Percentiles rank a stretch among this genome's conserved stretches.
These are phyloP conservation scores for Xylaria palmicola DNA, from an alignment of 495 filamentous ascomycete species.

Conservation along the genomic window DNA sequence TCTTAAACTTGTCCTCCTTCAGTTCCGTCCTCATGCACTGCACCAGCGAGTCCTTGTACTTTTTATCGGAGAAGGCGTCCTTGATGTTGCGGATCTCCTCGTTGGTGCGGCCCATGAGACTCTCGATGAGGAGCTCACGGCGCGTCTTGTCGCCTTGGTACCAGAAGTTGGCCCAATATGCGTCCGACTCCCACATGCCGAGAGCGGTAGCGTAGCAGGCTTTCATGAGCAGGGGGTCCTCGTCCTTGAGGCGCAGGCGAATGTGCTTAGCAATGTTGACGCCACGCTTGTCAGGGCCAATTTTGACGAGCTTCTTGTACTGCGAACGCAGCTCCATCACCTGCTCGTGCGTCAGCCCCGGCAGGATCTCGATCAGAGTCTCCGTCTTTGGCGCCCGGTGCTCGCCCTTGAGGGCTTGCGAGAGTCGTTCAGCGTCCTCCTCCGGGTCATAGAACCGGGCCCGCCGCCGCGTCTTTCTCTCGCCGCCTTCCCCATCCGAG, in stretches of 20 bases:
- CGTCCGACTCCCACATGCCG: slow-evolving; percentile 89
- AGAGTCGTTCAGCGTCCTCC: slow-evolving; percentile 72
- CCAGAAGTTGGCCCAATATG: slow-evolving; percentile 98
- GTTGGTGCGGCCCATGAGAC: slow-evolving; percentile 84
- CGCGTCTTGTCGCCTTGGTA: slow-evolving; percentile 86
- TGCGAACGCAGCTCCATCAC: slow-evolving; percentile 78
- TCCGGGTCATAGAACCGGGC: slow-evolving; percentile 73
- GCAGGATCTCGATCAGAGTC: slow-evolving; percentile 78
- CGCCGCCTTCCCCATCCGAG: slow-evolving; percentile 37
- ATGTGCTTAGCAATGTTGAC: slow-evolving; percentile 98
- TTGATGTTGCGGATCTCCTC: slow-evolving; percentile 88
- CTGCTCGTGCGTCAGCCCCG: slow-evolving; percentile 79
- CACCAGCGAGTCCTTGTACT: slow-evolving; percentile 79
- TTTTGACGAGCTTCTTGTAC: slow-evolving; percentile 87
- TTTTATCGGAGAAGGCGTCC: slow-evolving; percentile 86
- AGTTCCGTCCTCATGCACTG: slow-evolving; percentile 89
- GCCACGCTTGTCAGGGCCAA: slow-evolving; percentile 65
- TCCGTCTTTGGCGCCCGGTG: slow-evolving; percentile 64
- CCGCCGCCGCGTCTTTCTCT: slow-evolving; percentile 50
- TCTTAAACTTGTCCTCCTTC: slow-evolving; percentile 91
- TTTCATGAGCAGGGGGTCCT: slow-evolving; percentile 71
- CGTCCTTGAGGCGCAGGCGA: slow-evolving; percentile 71
- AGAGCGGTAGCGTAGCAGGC: slow-evolving; percentile 86
- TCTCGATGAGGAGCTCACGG: slow-evolving; percentile 87
- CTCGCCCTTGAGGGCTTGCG: slow-evolving; percentile 69